Base-by-base conservation (phyloP, 1,284 basidiomycete species). In the Boletus smithii region DNA sequence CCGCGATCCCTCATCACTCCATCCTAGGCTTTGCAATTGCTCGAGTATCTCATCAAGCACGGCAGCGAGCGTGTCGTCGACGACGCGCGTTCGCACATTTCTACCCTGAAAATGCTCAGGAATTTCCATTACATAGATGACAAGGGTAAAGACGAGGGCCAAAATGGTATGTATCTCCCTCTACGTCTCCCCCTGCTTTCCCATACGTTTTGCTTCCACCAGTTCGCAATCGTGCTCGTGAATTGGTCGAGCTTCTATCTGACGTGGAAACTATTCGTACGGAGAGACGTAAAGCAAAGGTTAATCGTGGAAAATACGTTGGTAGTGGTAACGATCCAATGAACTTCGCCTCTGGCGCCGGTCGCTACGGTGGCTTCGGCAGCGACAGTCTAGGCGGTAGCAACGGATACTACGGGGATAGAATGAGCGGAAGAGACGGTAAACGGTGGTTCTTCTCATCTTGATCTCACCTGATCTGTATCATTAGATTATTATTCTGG, bases 101-200 rank as follows among this genome's bases (percentile, higher is more conserved):
- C 90, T 32, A 97, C 95, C 23, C 83, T 99, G 66, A 98, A 98
- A 74, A 98, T 99, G 88, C 81, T 99, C 8, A 77, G 95, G 51
- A 97, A 88, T 64, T 99, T 99, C 72, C 97, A 99, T 67, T 98
- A 97, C 69, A 92, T 97, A 49, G 97, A 99, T 60, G 95, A 99
- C 57, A 97, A 95, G 71, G 94, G 92, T 49, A 99, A 99, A 69
- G 97, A 99, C 63, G 93, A 99, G 69, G 95, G 95, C n/a, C 81
- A 97, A 60, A 99, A 99, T 60, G 91, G 93, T 92, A 59, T 30
- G 80, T 63, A 22, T 22, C 23, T 35, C n/a, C 6, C 2, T 38
- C 31, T 9, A 5, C 8, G n/a, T 18, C 11, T 17, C 6, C 2
- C 8, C n/a, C 1, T 32, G 0, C 22, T 7, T 20, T 23, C 8